Percentiles rank a stretch among this genome's conserved stretches.
Evolutionary conservation across 2,329 filamentous ascomycete genomes (phyloP).

Genomic region (Trichoderma sp.): DNA sequence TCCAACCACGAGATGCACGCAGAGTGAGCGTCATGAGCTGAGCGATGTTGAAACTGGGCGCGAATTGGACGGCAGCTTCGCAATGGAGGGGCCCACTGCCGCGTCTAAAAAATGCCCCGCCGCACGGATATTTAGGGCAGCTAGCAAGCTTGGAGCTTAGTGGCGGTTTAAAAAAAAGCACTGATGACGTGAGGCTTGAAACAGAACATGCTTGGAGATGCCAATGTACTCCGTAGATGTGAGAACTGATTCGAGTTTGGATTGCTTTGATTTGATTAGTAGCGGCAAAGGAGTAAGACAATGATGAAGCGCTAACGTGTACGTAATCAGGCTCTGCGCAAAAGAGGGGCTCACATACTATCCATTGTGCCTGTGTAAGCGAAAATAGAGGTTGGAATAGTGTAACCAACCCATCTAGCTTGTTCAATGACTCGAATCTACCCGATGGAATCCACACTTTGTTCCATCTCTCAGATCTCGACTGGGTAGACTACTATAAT

Average conservation of each 20-base stretch:
- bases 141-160: not conserved
- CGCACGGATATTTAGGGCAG: not conserved
- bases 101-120: conserved; percentile 17
- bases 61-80: not conserved
- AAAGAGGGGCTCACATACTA: no score
- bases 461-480: not conserved
- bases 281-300: no score
- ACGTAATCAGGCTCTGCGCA: no score
- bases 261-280: no score
- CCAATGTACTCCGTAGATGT: no score
- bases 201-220: no score
- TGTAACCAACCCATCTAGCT: not conserved
- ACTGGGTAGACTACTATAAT: no score
- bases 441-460: not conserved
- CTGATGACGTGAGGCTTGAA: not conserved
- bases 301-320: no score
- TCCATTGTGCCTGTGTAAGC: not conserved
- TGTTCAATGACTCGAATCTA: not conserved
- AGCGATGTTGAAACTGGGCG: conserved; percentile 1
- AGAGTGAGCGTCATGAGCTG: not conserved
- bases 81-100: conserved; percentile 11
- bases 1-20: not conserved
- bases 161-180: not conserved
- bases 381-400: not conserved
- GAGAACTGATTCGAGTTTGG: no score